Evolutionary conservation across 805 yeast genomes (phyloP), one percentile per base, ranked within the genome.

Genomic region (Priceomyces haplophilus): DNA sequence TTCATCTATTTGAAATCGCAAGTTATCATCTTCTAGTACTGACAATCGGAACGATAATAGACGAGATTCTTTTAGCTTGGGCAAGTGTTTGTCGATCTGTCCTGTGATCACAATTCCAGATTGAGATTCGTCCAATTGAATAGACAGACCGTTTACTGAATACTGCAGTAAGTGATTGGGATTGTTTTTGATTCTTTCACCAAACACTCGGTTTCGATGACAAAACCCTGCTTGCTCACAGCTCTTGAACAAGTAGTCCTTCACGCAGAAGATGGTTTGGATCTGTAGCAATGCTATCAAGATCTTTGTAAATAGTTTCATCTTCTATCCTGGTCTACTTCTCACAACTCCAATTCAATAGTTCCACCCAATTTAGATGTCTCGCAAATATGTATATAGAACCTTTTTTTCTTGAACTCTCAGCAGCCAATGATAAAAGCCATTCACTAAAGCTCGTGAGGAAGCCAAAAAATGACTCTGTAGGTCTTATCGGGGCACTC

Each of bases 171-270:
- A 24, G 33, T 41, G 52, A 5, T 42, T 21, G 7, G 38, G 29
- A 12, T 33, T 41, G 12, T 16, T 18, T 10, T 39, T 31, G 18
- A 64, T 47, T 7, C 48, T 58, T 2, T 56, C 46, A 1, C 88
- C 86, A 56, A 76, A 88, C 44, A 78, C 80, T 42, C 91, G 69
- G 55, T 90, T 87, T 61, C 98, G 75, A 38, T 73, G 64, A 58
- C 98, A 90, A 58, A 90, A 89, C 5, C 96, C 95, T 13, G 88
- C 77, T 54, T 85, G 83, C 4, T 72, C 79, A 61, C 98, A 90
- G 11, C 72, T 78, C 57, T 88, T 86, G 70, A 88, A 85, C 42
- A 88, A 62, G 48, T 82, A 79, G 2, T 76, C 79, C 52, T 83
- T 82, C 30, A 82, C 88, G 4, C 62, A 63, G 5, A 46, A 18